A percentile compares a stretch with the other conserved stretches of the same genome.
phyloP scores from a whole-genome alignment of 1,284 basidiomycete species.

The Earliella scabrosa region DNA sequence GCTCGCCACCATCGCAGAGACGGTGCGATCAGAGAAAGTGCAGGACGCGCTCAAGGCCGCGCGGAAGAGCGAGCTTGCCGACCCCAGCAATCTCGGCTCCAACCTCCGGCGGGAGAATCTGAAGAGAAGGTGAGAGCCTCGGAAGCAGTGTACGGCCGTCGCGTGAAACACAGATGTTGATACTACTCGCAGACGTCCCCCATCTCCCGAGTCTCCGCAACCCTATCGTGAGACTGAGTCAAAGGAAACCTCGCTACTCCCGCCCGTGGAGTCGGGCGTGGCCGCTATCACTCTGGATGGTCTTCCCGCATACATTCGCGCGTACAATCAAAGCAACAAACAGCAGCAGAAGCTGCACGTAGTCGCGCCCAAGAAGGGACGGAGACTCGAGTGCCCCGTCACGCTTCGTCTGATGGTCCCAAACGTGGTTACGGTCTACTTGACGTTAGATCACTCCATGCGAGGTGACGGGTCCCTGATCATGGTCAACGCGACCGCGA shows the following conservation, averaged over 20 bases:
- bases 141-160: too few relatives aligned
- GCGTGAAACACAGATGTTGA: too few relatives aligned
- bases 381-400: conserved; percentile 37
- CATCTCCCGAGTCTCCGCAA: conserved; percentile 63
- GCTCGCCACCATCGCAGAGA: conserved; percentile 40
- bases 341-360: conserved; percentile 52
- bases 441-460: conserved; percentile 46
- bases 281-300: conserved; percentile 45
- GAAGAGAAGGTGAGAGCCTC: conserved; percentile 61
- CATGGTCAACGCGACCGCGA: conserved; percentile 63
- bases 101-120: conserved; percentile 49
- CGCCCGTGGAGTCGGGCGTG: conserved; percentile 39
- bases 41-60: conserved; percentile 59
- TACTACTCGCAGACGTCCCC: conserved; percentile 44
- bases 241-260: conserved; percentile 46
- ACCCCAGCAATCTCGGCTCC: conserved; percentile 49
- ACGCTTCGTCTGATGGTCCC: conserved; percentile 59
- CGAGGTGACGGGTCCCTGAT: conserved; percentile 41
- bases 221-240: conserved; percentile 52
- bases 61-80: conserved; percentile 51
- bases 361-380: conserved; percentile 37
- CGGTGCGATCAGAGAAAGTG: conserved; percentile 48
- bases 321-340: conserved; percentile 50
- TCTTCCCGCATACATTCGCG: conserved; percentile 53
- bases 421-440: conserved; percentile 63